Conservation (phyloP, 2,329 filamentous ascomycete species). For the Paraphaeosphaeria minitans region DNA sequence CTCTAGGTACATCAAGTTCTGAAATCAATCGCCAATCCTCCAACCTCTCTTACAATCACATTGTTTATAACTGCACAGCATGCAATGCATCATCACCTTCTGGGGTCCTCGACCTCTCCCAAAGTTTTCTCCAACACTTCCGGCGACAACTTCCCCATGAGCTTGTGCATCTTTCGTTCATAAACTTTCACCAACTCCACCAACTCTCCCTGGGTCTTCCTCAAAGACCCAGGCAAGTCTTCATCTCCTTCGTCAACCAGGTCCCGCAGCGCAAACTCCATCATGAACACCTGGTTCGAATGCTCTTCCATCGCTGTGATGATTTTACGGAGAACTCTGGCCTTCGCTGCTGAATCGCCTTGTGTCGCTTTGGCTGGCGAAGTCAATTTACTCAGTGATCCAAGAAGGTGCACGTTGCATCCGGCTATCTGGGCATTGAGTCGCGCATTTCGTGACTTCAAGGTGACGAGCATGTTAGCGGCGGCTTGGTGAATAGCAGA, state of each 20-base stretch:
- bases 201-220: neutral
- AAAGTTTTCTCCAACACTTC: neutral
- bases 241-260: conserved; percentile 6
- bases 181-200: neutral
- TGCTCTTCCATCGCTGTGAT: neutral
- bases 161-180: neutral
- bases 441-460: neutral
- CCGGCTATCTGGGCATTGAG: conserved; percentile 3
- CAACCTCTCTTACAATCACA: too few species aligned
- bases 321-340: neutral
- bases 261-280: conserved; percentile 12
- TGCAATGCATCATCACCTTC: neutral
- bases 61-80: neutral
- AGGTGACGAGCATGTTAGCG: neutral
- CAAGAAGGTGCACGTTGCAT: neutral
- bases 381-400: too few species aligned
- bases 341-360: neutral
- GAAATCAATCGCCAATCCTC: too few species aligned
- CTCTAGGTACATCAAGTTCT: too few species aligned
- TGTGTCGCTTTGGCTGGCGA: neutral
- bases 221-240: neutral
- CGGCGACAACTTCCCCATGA: neutral
- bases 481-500: neutral
- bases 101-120: neutral
- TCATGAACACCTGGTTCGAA: conserved; percentile 10